Percentiles rank a stretch among this genome's conserved stretches.
Conservation (phyloP, 176 grass and related monocot genomes). For the Musa schizocarpa region DNA sequence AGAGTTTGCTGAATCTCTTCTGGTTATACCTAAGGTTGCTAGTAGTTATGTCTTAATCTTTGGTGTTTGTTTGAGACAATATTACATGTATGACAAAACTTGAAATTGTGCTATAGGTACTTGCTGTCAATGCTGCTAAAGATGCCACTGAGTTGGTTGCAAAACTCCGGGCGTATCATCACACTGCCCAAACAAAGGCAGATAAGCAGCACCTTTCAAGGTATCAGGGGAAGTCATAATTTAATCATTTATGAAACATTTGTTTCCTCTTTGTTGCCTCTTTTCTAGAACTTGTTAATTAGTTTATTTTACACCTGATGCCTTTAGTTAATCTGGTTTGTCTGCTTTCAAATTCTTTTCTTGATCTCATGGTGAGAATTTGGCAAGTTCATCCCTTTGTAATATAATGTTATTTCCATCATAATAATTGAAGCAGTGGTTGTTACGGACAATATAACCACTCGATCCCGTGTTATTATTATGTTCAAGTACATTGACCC, state of each 20-base stretch:
- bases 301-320: not conserved
- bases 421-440: no score
- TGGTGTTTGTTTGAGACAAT: not conserved
- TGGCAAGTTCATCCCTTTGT: no score
- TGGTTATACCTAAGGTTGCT: conserved; percentile 77
- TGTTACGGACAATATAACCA: no score
- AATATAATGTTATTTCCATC: no score
- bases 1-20: conserved; percentile 77
- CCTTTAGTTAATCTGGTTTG: no score
- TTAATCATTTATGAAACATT: no score
- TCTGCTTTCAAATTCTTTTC: not conserved
- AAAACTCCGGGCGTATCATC: conserved; percentile 86
- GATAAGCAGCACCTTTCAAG: conserved; percentile 88
- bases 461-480: no score
- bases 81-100: conserved; percentile 8
- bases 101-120: conserved; percentile 36
- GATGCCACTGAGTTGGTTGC: conserved; percentile 81
- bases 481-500: no score
- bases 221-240: conserved; percentile 10
- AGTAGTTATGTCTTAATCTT: not conserved
- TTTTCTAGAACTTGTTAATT: not conserved
- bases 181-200: conserved; percentile 76
- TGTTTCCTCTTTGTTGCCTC: not conserved
- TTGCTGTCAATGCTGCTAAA: conserved; percentile 92
- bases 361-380: not conserved